Percentiles rank a stretch among this genome's conserved stretches.
These are phyloP conservation scores for Millerozyma miso DNA, from an alignment of 805 yeast species.

Conservation along the genomic window DNA sequence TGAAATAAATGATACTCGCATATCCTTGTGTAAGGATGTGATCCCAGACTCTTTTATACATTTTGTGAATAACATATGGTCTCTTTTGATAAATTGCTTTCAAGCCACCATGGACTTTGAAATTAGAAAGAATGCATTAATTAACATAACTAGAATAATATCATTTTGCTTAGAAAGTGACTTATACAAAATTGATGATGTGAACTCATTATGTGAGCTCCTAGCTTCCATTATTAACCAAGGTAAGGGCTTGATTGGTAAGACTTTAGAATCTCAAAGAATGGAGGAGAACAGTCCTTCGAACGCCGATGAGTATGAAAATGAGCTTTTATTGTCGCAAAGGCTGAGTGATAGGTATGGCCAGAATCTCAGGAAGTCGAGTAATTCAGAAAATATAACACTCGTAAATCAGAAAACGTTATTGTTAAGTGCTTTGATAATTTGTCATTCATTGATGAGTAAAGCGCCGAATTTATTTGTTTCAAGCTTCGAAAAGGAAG, in stretches of 20 bases:
- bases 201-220: constrained; percentile 40
- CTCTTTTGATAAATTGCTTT: constrained; percentile 57
- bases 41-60: constrained; percentile 18
- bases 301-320: background rate
- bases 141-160: constrained; percentile 51
- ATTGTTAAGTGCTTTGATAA: constrained; percentile 48
- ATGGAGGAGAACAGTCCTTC: background rate
- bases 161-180: constrained; percentile 35
- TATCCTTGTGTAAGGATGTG: constrained; percentile 24
- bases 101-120: constrained; percentile 69
- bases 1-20: constrained; percentile 27
- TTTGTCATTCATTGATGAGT: constrained; percentile 42
- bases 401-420: constrained; percentile 34
- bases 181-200: constrained; percentile 23
- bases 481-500: constrained; percentile 62
- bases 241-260: constrained; percentile 28
- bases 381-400: constrained; percentile 10
- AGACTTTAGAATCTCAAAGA: constrained; percentile 4
- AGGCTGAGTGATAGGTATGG: background rate
- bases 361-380: background rate
- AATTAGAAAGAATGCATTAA: constrained; percentile 53
- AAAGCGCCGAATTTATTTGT: constrained; percentile 44
- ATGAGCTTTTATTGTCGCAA: background rate
- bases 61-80: constrained; percentile 47
- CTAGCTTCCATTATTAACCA: constrained; percentile 63